These are phyloP conservation scores for Zalerion maritima DNA, from an alignment of 495 filamentous ascomycete species.

Conservation along the genomic window DNA sequence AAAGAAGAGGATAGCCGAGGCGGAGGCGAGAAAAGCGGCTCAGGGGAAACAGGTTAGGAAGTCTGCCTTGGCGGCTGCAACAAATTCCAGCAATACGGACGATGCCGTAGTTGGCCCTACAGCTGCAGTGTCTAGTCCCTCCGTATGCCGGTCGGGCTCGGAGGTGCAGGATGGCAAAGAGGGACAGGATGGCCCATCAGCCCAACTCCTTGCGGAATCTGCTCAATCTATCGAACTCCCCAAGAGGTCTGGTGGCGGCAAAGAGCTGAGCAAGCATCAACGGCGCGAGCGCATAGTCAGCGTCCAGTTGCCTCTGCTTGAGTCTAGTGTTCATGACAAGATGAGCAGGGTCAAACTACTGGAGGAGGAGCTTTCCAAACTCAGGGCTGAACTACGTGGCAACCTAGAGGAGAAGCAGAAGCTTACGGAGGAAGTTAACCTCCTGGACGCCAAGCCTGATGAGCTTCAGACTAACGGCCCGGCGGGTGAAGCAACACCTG, in stretches of 20 bases:
- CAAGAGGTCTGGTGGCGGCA: constrained; percentile 6
- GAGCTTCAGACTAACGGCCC: constrained; percentile 19
- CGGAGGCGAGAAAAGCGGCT: constrained; percentile 56
- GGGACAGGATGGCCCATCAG: constrained; percentile 21
- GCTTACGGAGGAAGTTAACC: constrained; percentile 41
- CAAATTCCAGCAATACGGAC: too few relatives aligned
- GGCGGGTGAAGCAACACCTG: constrained; percentile 12
- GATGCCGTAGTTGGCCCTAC: too few relatives aligned
- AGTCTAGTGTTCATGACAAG: constrained; percentile 37
- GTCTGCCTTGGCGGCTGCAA: constrained; percentile 9
- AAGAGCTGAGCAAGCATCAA: constrained; percentile 20
- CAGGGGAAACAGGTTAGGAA: constrained; percentile 31
- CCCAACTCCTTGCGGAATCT: constrained; percentile 7
- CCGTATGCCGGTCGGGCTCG: too few relatives aligned
- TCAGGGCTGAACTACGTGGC: constrained; percentile 43
- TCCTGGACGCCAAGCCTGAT: constrained; percentile 32
- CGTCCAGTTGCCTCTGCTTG: constrained; percentile 40
- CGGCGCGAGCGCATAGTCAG: constrained; percentile 41
- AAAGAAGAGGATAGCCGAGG: constrained; percentile 61
- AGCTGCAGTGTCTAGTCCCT: too few relatives aligned
- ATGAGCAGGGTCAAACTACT: constrained; percentile 37
- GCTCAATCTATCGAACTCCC: constrained; percentile 7
- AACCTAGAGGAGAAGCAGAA: constrained; percentile 26
- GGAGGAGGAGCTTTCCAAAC: constrained; percentile 39
- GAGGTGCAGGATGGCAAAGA: constrained; percentile 15